A percentile compares a stretch with the other conserved stretches of the same genome.
These are phyloP conservation scores for Psidium friedrichsthalianum DNA, from an alignment of 345 rosid species.

Conservation along the genomic window DNA sequence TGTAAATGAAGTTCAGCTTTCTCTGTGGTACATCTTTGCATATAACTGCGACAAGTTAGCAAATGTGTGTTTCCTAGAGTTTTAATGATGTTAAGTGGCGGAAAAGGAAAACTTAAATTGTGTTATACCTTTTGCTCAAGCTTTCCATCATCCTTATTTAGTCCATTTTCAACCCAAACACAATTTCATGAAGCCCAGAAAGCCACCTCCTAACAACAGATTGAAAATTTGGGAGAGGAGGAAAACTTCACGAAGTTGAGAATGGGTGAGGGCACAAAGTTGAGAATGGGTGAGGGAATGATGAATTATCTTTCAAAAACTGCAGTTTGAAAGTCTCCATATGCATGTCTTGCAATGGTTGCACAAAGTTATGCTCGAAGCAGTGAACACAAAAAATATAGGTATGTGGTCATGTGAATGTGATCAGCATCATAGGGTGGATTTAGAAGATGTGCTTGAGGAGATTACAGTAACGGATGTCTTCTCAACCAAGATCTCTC, in stretches of 20 bases:
- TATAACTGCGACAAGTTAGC: rapidly evolving
- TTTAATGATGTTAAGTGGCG: neutral
- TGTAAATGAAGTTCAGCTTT: conserved; percentile 3
- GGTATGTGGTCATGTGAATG: neutral
- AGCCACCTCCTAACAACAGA: neutral
- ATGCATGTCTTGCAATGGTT: neutral
- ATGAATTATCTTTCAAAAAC: neutral
- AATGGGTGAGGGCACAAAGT: neutral
- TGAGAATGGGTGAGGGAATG: neutral
- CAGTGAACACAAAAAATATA: neutral
- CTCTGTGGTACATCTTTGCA: neutral
- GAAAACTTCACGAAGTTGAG: neutral
- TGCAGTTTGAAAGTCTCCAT: neutral
- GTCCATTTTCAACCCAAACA: neutral
- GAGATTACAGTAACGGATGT: neutral
- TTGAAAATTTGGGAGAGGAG: neutral
- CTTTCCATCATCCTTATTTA: neutral
- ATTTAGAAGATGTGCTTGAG: neutral
- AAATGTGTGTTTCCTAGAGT: neutral
- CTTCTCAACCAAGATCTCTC: neutral
- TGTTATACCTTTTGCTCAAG: neutral
- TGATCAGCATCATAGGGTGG: neutral
- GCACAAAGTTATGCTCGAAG: neutral
- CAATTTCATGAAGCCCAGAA: neutral
- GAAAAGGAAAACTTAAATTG: neutral